Evolutionary conservation across 2,329 filamentous ascomycete genomes (phyloP).

Genomic region (Alternaria sp.): DNA sequence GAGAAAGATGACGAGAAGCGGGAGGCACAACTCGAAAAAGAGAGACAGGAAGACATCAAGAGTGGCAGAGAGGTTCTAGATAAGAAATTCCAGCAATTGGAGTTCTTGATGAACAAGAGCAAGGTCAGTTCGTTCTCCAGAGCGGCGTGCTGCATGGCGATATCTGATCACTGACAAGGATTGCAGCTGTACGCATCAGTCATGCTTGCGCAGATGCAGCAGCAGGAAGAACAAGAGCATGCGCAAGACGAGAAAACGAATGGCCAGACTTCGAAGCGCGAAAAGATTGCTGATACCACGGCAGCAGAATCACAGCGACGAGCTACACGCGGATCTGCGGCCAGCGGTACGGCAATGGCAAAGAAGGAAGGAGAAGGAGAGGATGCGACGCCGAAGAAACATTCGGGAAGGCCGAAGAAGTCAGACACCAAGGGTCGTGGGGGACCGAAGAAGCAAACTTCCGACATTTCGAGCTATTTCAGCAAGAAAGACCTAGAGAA

Average conservation of each 20-base stretch:
- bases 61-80: conserved; percentile 58
- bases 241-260: conserved; percentile 57
- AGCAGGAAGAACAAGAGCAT: conserved; percentile 59
- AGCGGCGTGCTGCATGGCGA: too few relatives aligned
- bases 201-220: conserved; percentile 63
- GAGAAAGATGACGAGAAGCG: conserved; percentile 57
- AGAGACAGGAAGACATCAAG: conserved; percentile 58
- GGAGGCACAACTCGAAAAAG: conserved; percentile 54
- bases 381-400: conserved; percentile 34
- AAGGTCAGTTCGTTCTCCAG: conserved; percentile 44
- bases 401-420: conserved; percentile 53
- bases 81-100: conserved; percentile 61
- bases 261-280: conserved; percentile 56
- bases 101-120: conserved; percentile 62
- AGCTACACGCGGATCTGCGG: conserved; percentile 54
- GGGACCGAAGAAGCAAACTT: conserved; percentile 50
- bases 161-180: conserved; percentile 11
- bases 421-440: conserved; percentile 46
- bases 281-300: conserved; percentile 58
- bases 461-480: conserved; percentile 67
- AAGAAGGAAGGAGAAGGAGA: conserved; percentile 29
- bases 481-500: conserved; percentile 66
- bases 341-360: conserved; percentile 21
- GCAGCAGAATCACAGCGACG: conserved; percentile 58
- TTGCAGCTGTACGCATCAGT: conserved; percentile 58